Percentiles rank a stretch among this genome's conserved stretches.
These are phyloP conservation scores for Mortierella sp. DNA, from an alignment of 371 early-diverging fungal species.

Conservation along the genomic window DNA sequence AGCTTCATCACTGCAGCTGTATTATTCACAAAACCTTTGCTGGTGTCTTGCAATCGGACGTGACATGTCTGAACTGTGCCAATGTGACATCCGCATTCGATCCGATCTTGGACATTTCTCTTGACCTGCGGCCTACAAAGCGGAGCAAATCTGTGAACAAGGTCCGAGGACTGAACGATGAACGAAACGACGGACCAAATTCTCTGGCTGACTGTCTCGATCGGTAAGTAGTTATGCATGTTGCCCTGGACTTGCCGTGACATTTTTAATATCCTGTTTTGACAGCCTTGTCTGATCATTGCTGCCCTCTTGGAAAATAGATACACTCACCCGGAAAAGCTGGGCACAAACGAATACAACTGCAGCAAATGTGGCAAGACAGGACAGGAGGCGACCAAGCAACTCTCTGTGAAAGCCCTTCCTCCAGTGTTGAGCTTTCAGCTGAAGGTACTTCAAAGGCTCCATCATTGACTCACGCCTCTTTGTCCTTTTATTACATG, in stretches of 20 bases:
- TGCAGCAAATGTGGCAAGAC: conserved; percentile 81
- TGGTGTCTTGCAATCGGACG: conserved; percentile 89
- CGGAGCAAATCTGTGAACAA: conserved; percentile 51
- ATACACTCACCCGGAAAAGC: conserved; percentile 81
- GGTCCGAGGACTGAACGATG: conserved; percentile 38
- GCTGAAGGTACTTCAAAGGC: conserved; percentile 75
- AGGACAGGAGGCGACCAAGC: conserved; percentile 85
- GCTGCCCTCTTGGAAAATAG: conserved; percentile 56
- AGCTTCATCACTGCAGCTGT: conserved; percentile 78
- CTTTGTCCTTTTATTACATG: not conserved
- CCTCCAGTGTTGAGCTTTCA: conserved; percentile 93
- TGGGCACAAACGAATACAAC: conserved; percentile 79
- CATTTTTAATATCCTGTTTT: not conserved
- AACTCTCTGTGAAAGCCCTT: conserved; percentile 84
- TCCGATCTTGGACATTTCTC: conserved; percentile 92
- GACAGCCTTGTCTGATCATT: not conserved
- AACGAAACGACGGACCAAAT: conserved; percentile 52
- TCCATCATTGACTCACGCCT: not conserved
- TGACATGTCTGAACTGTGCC: conserved; percentile 88
- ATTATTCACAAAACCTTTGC: conserved; percentile 93
- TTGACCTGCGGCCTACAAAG: conserved; percentile 78
- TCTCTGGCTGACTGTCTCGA: conserved; percentile 68
- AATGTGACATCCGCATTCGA: conserved; percentile 86
- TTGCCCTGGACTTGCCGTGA: not conserved
- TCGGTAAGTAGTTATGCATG: conserved; percentile 50